A percentile compares a stretch with the other conserved stretches of the same genome.
Conservation (phyloP, 176 grass and related monocot genomes). For the Pontederia paniculata region DNA sequence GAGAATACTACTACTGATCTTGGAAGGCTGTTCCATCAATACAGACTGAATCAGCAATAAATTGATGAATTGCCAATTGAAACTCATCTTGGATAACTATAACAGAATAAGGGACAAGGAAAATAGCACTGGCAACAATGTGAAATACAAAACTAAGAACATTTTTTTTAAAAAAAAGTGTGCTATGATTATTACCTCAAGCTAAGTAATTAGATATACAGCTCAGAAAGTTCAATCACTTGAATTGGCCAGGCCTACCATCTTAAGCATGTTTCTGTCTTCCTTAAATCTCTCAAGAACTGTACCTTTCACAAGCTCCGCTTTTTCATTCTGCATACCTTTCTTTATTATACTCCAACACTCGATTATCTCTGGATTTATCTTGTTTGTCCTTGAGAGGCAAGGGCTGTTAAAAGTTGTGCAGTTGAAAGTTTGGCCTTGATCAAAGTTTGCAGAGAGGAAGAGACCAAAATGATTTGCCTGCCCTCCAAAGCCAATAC, state of each 20-base stretch:
- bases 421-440: conserved; percentile 72
- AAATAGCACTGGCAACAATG: too few species aligned
- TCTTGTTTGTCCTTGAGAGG: conserved; percentile 50
- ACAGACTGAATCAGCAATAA: too few species aligned
- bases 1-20: too few species aligned
- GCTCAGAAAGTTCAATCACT: conserved; percentile 41
- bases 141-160: too few species aligned
- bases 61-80: too few species aligned
- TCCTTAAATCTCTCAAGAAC: conserved; percentile 97
- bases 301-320: conserved; percentile 45
- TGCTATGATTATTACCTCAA: background rate
- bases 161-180: background rate
- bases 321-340: conserved; percentile 31
- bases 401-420: conserved; percentile 68
- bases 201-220: background rate
- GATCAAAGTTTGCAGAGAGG: conserved; percentile 81
- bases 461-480: conserved; percentile 91
- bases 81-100: too few species aligned
- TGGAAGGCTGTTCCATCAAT: too few species aligned
- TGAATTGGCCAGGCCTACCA: conserved; percentile 74
- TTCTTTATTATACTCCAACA: conserved; percentile 71
- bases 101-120: too few species aligned
- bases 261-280: conserved; percentile 94
- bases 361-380: conserved; percentile 70
- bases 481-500: conserved; percentile 81